Evolutionary conservation across 768 basidiomycete species (phyloP), one percentile per base, ranked within the genome.

Genomic region (Agrocybe pediades): DNA sequence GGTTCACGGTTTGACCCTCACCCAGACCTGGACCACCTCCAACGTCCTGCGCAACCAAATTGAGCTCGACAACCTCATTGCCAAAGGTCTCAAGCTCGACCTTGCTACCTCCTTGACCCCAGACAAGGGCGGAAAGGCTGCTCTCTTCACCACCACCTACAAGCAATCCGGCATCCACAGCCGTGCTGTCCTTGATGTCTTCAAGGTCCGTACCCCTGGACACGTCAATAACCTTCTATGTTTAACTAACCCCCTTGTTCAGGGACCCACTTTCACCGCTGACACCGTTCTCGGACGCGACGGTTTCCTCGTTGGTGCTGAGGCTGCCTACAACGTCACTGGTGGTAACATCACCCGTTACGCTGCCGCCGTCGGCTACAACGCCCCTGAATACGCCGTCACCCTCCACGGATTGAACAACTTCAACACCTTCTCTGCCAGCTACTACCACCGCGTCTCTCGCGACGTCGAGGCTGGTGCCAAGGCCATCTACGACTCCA

Each of bases 231-330:
- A 46, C 46, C 48, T 53, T 54, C n/a, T 49, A 41, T n/a, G 50
- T 30, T 21, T 56, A 19, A 53, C 23, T 13, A 21, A 36, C 36
- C 43, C 59, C 25, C 17, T 30, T 51, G 8, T 40, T 9, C 53
- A 97, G 95, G 97, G 97, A 47, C 96, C 96, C 43, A 96, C 93
- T 48, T 90, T 98, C 82, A 98, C 95, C 61, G 88, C 95, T 46
- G 97, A 99, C 75, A 83, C 92, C 56, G 97, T 96, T 63, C 67
- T 96, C 60, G 95, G 95, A 62, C 95, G 95, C 66, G 94, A 98
- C 66, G 97, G 97, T 54, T 93, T 98, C 89, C 90, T 98, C 56
- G 75, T 96, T 55, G 97, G 97, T 79, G 92, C 84, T 59, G 97
- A 99, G 81, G 88, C 94, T 33, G 85, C 93, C 47, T 98, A 98